Base-by-base conservation (phyloP, 2,329 filamentous ascomycete species). In the Monosporascus ibericus region DNA sequence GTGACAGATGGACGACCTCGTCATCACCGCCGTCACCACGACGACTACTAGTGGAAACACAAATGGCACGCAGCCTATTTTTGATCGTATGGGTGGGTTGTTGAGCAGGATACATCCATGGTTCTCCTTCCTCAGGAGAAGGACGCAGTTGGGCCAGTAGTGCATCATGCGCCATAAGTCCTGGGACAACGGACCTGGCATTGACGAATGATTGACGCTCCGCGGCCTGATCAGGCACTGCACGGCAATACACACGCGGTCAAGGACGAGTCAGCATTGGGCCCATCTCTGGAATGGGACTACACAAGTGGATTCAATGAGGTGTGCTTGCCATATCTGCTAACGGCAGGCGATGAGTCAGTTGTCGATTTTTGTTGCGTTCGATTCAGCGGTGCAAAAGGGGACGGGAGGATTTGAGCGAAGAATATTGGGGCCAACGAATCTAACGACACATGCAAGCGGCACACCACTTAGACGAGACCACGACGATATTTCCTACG, bases 1-100 rank as follows among this genome's bases (percentile, higher is more conserved):
- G 66, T 71, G 68, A 70, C 67, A 76, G 74, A 75, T 63, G 64
- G 60, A 51, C 65, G 56, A 62, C 70, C 64, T 58, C 70, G 68
- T 58, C 73, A 68, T 60, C 58, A 65, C 50, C 55, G 61, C 51
- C 42, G 20, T 44, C 42, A 44, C 42, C 42, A n/a, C 24, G 42
- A 44, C 47, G 49, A 55, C 44, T 42, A 58, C 22, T 56, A 56
- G 17, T 22, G 27, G 40, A 18, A 25, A 30, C 18, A 51, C 48
- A 25, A 34, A 44, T 17, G 25, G 11, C 8, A 15, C 42, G 24
- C 11, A n/a, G 24, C 7, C 20, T 30, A 27, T 11, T 44, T 7
- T 18, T 44, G 42, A 27, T 44, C 7, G 22, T 27, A 24, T 24
- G 22, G 24, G n/a, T 24, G 20, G 42, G 2, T 44, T 3, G 14